A percentile compares a stretch with the other conserved stretches of the same genome.
Conservation (phyloP, 352 stramenopile genomes). For the Phytophthora niederhauseri region DNA sequence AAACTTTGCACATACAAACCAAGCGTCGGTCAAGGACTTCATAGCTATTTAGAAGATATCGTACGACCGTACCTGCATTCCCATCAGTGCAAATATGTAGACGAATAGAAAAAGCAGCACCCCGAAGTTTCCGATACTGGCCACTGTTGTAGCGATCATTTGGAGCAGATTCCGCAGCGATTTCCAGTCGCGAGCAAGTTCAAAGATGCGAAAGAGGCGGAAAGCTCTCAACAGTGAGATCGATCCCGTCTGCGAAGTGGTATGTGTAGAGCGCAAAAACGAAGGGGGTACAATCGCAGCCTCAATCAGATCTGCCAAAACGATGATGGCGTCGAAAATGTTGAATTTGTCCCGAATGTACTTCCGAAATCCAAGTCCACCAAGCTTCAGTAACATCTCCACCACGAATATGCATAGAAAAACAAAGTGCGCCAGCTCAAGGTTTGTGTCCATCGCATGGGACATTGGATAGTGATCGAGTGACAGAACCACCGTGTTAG, state of each 20-base stretch:
- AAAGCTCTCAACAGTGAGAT: constrained; percentile 86
- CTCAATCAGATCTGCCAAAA: constrained; percentile 65
- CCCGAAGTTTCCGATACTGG: constrained; percentile 92
- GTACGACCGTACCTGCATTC: constrained; percentile 58
- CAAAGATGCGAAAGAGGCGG: constrained; percentile 91
- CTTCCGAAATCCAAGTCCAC: constrained; percentile 56
- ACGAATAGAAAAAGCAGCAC: constrained; percentile 94
- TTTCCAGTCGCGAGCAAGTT: constrained; percentile 92
- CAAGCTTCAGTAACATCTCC: constrained; percentile 83
- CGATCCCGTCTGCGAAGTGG: constrained; percentile 40
- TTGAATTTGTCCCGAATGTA: constrained; percentile 79
- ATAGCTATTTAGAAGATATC: not conserved
- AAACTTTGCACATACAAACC: constrained; percentile 46
- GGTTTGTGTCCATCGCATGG: constrained; percentile 34
- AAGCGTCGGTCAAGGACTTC: not conserved
- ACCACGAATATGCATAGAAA: constrained; percentile 67
- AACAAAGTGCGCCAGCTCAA: constrained; percentile 74
- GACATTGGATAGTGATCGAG: constrained; percentile 83
- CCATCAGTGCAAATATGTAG: constrained; percentile 93
- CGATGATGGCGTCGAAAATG: constrained; percentile 79
- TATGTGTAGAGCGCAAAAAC: constrained; percentile 41
- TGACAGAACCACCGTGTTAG: constrained; percentile 79
- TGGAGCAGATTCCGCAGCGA: constrained; percentile 87
- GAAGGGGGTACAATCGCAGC: constrained; percentile 55
- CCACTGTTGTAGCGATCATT: constrained; percentile 83